Percentiles rank a stretch among this genome's conserved stretches.
phyloP scores from a whole-genome alignment of 208 protist species.

The Crithidia acanthocephali region DNA sequence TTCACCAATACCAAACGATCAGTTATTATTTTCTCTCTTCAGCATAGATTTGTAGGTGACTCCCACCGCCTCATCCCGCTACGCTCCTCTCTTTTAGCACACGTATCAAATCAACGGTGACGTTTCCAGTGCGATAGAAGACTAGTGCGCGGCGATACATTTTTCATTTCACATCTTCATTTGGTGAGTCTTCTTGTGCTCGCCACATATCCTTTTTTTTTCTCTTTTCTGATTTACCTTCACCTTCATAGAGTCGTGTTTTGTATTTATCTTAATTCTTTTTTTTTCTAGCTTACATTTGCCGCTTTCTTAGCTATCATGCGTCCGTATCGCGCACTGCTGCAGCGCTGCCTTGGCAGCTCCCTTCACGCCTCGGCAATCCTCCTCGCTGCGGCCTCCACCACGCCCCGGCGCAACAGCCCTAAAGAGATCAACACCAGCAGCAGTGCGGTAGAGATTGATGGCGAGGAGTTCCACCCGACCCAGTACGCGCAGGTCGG shows the following conservation, averaged over 20 bases:
- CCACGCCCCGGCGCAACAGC: not conserved
- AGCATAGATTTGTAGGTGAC: no score
- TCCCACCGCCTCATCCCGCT: no score
- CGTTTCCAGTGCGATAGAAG: no score
- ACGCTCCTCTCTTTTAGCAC: no score
- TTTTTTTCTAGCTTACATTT: not conserved
- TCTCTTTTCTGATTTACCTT: no score
- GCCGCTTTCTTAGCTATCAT: not conserved
- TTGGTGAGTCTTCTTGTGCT: not conserved
- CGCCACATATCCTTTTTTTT: not conserved
- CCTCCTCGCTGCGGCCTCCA: constrained; percentile 14
- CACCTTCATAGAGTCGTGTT: no score
- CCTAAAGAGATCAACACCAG: not conserved
- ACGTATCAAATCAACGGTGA: no score
- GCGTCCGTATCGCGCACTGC: constrained; percentile 1
- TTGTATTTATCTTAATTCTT: no score
- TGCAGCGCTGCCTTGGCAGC: constrained; percentile 24
- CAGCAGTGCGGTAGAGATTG: not conserved
- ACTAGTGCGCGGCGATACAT: no score
- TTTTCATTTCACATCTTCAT: no score
- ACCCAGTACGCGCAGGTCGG: not conserved
- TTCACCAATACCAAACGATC: no score
- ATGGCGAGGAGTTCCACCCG: constrained; percentile 9
- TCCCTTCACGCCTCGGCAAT: constrained; percentile 10
- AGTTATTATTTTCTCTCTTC: not conserved